A percentile compares a stretch with the other conserved stretches of the same genome.
Conservation (phyloP, 163 green algal genomes). For the Botryococcus braunii region DNA sequence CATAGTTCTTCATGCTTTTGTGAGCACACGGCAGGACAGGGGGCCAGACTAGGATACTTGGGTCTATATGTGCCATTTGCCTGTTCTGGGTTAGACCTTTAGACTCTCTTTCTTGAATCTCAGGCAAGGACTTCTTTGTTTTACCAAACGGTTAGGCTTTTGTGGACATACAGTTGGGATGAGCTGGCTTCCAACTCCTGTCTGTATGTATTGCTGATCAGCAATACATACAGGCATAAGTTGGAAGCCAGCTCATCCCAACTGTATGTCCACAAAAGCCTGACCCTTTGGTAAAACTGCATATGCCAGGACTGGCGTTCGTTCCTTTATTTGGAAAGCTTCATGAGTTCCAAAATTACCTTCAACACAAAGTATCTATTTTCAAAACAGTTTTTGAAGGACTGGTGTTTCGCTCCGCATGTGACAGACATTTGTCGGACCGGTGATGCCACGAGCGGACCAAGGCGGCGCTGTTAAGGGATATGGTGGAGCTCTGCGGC, state of each 20-base stretch:
- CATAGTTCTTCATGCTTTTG: not conserved
- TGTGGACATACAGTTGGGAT: not conserved
- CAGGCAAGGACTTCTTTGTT: too few relatives aligned
- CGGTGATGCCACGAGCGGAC: slow-evolving; percentile 28
- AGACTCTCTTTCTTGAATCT: not conserved
- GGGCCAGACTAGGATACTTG: not conserved
- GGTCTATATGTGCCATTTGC: not conserved
- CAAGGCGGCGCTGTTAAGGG: slow-evolving; percentile 15
- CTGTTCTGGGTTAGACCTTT: not conserved
- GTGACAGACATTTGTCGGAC: slow-evolving; percentile 54
- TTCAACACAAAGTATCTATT: not conserved
- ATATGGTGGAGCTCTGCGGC: slow-evolving; percentile 59
- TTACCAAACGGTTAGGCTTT: not conserved
- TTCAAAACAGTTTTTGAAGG: not conserved
- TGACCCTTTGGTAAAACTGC: too few relatives aligned
- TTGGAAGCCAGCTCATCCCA: not conserved
- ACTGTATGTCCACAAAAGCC: not conserved
- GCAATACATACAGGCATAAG: too few relatives aligned
- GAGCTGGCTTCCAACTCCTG: too few relatives aligned
- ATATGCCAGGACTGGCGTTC: too few relatives aligned
- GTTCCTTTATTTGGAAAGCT: not conserved
- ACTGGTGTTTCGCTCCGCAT: slow-evolving; percentile 3
- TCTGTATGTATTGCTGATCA: too few relatives aligned
- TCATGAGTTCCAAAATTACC: not conserved
- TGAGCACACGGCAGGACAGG: not conserved